Evolutionary conservation across 2,329 filamentous ascomycete species (phyloP), one percentile per base, ranked within the genome.

Genomic region (Periglandula ipomoeae): DNA sequence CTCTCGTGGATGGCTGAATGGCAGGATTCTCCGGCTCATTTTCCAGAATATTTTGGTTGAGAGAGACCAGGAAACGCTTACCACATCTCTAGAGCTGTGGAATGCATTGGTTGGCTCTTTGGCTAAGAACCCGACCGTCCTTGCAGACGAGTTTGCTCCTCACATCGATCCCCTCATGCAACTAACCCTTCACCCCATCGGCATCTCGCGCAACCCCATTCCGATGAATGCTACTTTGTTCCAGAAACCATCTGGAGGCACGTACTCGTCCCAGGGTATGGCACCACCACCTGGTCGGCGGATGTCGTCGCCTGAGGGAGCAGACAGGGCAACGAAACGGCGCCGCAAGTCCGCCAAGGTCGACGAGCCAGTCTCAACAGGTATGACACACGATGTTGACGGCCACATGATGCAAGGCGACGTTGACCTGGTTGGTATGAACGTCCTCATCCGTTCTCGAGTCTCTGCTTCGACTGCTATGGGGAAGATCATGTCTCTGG

Each of bases 321-420:
- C 72, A 11, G 80, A 87, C 51, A 78, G 86, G 52, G 75, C 81
- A 13, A 72, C 82, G 2, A 88, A 93, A 67, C 83, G 88, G 55
- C 79, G 89, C 30, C 82, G 89, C 52, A 94, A 89, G 65, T 87
- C 87, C 0, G 82, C 87, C n/a, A 95, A 94, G 70, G 70, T 79
- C 19, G 87, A 93, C 48, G 85, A 90, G 24, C 68, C 76, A 8
- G 70, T 78, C 1, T 70, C 78, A 1, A 69, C 77, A 4, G 78
- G 71, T n/a, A 72, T 85, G n/a, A 80, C 85, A 1, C 93, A 98
- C 66, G 95, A 98, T 64, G 89, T 98, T 17, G 93, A 98, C 64
- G 93, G 90, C 9, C 90, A 95, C 57, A 96, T 98, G 85, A 89
- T 98, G 73, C 87, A 91, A 62, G 93, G 94, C 46, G 94, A 98